Base-by-base conservation (phyloP, 176 grass and related monocot species). In the Aegilops longissima region DNA sequence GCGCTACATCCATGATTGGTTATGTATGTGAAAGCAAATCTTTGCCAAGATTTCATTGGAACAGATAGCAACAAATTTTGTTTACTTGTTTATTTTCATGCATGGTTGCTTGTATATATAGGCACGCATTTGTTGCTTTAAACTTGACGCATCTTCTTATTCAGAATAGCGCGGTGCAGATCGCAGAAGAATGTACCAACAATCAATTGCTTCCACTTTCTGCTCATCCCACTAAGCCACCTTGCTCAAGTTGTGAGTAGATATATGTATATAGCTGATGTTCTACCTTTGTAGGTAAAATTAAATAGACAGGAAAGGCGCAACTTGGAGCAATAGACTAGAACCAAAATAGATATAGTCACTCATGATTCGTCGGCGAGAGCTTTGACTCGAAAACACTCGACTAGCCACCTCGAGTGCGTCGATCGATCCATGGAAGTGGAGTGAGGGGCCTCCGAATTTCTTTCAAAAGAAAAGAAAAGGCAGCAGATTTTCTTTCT, bases 341-440 rank as follows among this genome's bases (percentile, higher is more conserved):
- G 36, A 76, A 56, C 39, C n/a, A 77, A 76, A 62, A 38, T 70
- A 76, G 81, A 63, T 71, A 9, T 64, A 31, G 74, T 54, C 31
- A 54, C n/a, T 83, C 73, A 79, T 90, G 30, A 49, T 81, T 81
- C 69, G 79, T 72, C 72, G 52, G 73, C 23, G 38, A n/a, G 24
- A 79, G 73, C 30, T 83, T 86, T 90, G 88, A 72, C 84, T 65
- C 82, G 52, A 82, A 77, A 90, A 83, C 87, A 83, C 87, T 63
- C 71, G 66, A 68, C 33, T 69, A 34, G n/a, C 86, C 27, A 61
- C 47, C 72, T 83, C 72, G 47, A 82, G 62, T 77, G 70, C 70
- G 14, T 16, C 5, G 5, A 23, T 17, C 12, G 12, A 24, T 18
- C 13, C 12, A 24, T 73, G 70, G 62, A 47, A 70, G 52, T 69